A percentile compares a stretch with the other conserved stretches of the same genome.
phyloP scores from a whole-genome alignment of 1,139 yeast species.

The Yamadazyma aaseri region DNA sequence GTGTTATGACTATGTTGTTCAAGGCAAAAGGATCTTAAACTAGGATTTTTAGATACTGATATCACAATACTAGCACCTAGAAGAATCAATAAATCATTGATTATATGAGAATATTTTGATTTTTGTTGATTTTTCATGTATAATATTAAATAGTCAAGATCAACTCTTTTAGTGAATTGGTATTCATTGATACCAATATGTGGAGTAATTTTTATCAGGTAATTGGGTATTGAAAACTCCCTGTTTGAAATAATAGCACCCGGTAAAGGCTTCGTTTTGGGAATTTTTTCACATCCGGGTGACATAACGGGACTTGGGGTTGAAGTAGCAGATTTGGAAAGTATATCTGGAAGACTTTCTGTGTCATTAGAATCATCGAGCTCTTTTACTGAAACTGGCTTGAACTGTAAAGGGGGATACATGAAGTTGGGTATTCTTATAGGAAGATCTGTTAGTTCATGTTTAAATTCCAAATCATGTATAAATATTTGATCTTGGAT shows the following conservation, averaged over 20 bases:
- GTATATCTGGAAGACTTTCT: too few relatives aligned
- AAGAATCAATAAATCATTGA: constrained; percentile 15
- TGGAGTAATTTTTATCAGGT: constrained; percentile 6
- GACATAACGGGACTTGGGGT: too few relatives aligned
- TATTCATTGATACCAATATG: constrained; percentile 12
- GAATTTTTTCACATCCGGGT: too few relatives aligned
- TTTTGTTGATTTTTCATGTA: constrained; percentile 3
- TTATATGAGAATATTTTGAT: constrained; percentile 5
- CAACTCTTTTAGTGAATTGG: constrained; percentile 12
- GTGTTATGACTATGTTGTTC: constrained; percentile 19
- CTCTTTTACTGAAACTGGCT: constrained; percentile 13
- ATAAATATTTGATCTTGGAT: constrained; percentile 2
- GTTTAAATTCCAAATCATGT: constrained; percentile 23
- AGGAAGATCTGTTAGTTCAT: constrained; percentile 25
- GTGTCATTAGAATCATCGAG: constrained; percentile 23
- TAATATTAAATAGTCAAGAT: constrained; percentile 12
- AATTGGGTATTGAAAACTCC: constrained; percentile 1
- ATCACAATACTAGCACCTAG: constrained; percentile 21
- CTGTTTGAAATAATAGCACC: constrained; percentile 1
- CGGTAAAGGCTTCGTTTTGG: not conserved
- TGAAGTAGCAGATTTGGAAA: not conserved
- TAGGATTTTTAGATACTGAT: constrained; percentile 2
- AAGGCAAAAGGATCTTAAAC: constrained; percentile 13
- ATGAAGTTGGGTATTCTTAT: constrained; percentile 21
- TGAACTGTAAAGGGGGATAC: constrained; percentile 28